A percentile compares a stretch with the other conserved stretches of the same genome.
These are phyloP conservation scores for Omphalotus guepiniiformis DNA, from an alignment of 768 basidiomycete genomes.

Conservation along the genomic window DNA sequence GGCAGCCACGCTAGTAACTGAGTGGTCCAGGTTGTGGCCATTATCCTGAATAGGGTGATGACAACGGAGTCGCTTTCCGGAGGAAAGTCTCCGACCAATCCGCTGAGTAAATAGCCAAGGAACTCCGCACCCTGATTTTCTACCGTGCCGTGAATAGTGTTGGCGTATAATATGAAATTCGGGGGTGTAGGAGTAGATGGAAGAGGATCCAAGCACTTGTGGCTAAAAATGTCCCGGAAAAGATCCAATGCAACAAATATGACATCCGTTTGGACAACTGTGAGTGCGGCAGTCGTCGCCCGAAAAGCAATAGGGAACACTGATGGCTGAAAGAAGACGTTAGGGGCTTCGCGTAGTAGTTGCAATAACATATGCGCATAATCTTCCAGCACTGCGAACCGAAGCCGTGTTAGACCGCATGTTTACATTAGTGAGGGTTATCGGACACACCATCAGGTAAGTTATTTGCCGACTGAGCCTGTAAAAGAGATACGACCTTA, in stretches of 20 bases:
- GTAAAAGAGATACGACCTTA: slow-evolving; percentile 64
- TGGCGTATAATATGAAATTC: slow-evolving; percentile 59
- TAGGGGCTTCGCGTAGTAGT: slow-evolving; percentile 63
- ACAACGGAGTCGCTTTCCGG: slow-evolving; percentile 75
- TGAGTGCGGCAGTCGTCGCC: slow-evolving; percentile 71
- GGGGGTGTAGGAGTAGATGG: slow-evolving; percentile 43
- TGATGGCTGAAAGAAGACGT: slow-evolving; percentile 74
- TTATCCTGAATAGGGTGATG: slow-evolving; percentile 70
- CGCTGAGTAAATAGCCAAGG: slow-evolving; percentile 62
- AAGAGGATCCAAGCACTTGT: slow-evolving; percentile 59
- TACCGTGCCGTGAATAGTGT: slow-evolving; percentile 56
- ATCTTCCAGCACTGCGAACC: slow-evolving; percentile 82
- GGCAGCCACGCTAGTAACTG: slow-evolving; percentile 74
- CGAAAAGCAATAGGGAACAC: slow-evolving; percentile 77
- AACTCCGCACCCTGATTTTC: slow-evolving; percentile 73
- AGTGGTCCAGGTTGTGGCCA: slow-evolving; percentile 62
- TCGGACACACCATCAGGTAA: slow-evolving; percentile 80
- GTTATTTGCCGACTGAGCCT: slow-evolving; percentile 61
- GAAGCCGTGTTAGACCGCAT: neutral
- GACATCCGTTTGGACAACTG: slow-evolving; percentile 78
- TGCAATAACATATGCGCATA: slow-evolving; percentile 79
- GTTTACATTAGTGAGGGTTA: neutral
- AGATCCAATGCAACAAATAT: slow-evolving; percentile 80
- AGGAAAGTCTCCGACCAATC: slow-evolving; percentile 84
- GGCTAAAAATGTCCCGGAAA: slow-evolving; percentile 68